These are phyloP conservation scores for Sechiopsis laciniata DNA, from an alignment of 306 rosid species.

Conservation along the genomic window DNA sequence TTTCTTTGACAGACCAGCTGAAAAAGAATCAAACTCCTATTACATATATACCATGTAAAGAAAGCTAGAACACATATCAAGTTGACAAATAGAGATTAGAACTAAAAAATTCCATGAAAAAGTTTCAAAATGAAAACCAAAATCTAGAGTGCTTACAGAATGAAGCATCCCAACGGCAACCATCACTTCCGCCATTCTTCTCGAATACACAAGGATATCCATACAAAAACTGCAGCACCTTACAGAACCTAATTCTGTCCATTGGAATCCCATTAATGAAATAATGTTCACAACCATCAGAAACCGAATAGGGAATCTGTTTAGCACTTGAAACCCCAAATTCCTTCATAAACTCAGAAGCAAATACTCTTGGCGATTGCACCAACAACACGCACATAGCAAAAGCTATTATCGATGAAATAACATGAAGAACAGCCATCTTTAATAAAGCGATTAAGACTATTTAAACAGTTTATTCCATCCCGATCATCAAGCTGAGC, in stretches of 20 bases:
- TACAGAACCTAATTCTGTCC: slow-evolving; percentile 49
- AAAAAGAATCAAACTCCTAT: slow-evolving; percentile 23
- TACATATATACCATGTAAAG: background rate
- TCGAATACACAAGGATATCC: slow-evolving; percentile 53
- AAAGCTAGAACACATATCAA: too few species aligned
- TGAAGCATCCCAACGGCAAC: slow-evolving; percentile 39
- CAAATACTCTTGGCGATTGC: slow-evolving; percentile 40
- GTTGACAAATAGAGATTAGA: background rate
- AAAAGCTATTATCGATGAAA: slow-evolving; percentile 39
- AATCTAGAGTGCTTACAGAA: slow-evolving; percentile 38
- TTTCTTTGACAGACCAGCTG: slow-evolving; percentile 41
- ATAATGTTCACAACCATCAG: slow-evolving; percentile 45
- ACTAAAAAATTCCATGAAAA: background rate
- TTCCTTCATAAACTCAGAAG: slow-evolving; percentile 37
- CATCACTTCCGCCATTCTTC: slow-evolving; percentile 34
- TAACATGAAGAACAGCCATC: slow-evolving; percentile 25
- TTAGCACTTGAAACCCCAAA: slow-evolving; percentile 48
- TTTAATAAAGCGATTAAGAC: slow-evolving; percentile 20
- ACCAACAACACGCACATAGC: slow-evolving; percentile 36
- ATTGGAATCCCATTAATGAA: slow-evolving; percentile 52
- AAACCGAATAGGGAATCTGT: slow-evolving; percentile 39
- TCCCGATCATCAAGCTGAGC: background rate
- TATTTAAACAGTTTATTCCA: slow-evolving; percentile 14
- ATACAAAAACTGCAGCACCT: slow-evolving; percentile 40
- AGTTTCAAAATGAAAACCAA: slow-evolving; percentile 13